A percentile compares a stretch with the other conserved stretches of the same genome.
phyloP scores from a whole-genome alignment of 768 basidiomycete species.

The Astraeus odoratus region DNA sequence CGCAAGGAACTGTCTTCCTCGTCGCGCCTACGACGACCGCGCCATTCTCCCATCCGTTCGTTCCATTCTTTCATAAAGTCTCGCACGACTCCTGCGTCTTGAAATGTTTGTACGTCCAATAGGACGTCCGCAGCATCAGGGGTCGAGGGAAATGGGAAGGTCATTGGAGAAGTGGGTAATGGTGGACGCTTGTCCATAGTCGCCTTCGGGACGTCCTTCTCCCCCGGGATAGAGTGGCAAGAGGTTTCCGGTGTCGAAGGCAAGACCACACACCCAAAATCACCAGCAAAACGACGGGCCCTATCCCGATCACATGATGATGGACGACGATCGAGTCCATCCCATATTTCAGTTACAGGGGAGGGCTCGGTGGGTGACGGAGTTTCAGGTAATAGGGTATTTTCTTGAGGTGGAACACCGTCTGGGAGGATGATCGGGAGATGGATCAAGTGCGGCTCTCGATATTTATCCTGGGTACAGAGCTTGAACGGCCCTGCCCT shows the following conservation, averaged over 20 bases:
- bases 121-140: slow-evolving; percentile 1
- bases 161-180: background rate
- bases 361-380: background rate
- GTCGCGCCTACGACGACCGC: slow-evolving; percentile 3
- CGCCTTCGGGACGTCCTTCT: background rate
- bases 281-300: slow-evolving; percentile 8
- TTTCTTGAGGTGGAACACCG: background rate
- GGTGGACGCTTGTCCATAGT: background rate
- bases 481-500: background rate
- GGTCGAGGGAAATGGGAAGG: background rate
- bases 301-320: background rate
- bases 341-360: background rate
- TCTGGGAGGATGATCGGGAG: background rate
- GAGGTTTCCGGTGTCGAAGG: background rate
- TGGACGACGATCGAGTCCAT: background rate
- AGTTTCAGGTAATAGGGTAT: background rate
- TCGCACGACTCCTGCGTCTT: slow-evolving; percentile 9
- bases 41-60: slow-evolving; percentile 3
- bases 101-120: background rate
- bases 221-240: background rate
- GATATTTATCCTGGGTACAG: background rate
- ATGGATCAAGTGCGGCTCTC: background rate
- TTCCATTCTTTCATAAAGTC: slow-evolving; percentile 13
- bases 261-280: slow-evolving; percentile 1
- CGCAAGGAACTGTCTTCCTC: background rate